phyloP scores from a whole-genome alignment of 2,329 filamentous ascomycete species.

The Aspergillus fischeri region DNA sequence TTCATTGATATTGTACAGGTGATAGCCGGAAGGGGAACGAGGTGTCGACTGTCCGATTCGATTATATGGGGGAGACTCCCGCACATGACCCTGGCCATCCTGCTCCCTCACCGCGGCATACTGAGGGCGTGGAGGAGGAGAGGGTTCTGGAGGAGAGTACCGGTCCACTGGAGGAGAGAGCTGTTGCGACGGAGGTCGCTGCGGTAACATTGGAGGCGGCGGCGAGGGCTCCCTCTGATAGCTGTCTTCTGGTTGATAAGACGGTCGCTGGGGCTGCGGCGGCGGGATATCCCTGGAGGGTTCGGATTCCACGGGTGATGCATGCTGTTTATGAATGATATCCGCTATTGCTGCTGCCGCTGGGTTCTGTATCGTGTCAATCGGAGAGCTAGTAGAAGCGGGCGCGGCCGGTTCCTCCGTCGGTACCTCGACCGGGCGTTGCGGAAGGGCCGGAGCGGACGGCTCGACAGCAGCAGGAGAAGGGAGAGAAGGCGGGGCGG shows the following conservation, averaged over 20 bases:
- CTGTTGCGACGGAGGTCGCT: slow-evolving; percentile 56
- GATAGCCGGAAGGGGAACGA: slow-evolving; percentile 72
- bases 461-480: slow-evolving; percentile 29
- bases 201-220: slow-evolving; percentile 59
- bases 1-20: slow-evolving; percentile 95
- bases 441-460: slow-evolving; percentile 37
- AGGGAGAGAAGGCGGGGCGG: slow-evolving; percentile 28
- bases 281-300: slow-evolving; percentile 30
- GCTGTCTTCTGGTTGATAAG: slow-evolving; percentile 65
- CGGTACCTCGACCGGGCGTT: slow-evolving; percentile 22
- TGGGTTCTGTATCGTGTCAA: slow-evolving; percentile 48
- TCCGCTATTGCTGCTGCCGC: slow-evolving; percentile 54
- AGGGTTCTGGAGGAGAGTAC: slow-evolving; percentile 54
- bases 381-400: slow-evolving; percentile 30
- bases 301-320: slow-evolving; percentile 26
- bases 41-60: slow-evolving; percentile 48
- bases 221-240: slow-evolving; percentile 40
- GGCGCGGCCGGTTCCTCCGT: slow-evolving; percentile 25
- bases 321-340: slow-evolving; percentile 41
- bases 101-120: slow-evolving; percentile 38
- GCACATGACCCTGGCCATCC: slow-evolving; percentile 35
- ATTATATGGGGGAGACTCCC: slow-evolving; percentile 55
- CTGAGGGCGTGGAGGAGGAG: slow-evolving; percentile 40
- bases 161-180: slow-evolving; percentile 55
- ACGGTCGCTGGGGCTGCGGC: slow-evolving; percentile 41